A percentile compares a stretch with the other conserved stretches of the same genome.
Evolutionary conservation across 345 rosid genomes (phyloP).

Genomic region (Erodium maritimum): DNA sequence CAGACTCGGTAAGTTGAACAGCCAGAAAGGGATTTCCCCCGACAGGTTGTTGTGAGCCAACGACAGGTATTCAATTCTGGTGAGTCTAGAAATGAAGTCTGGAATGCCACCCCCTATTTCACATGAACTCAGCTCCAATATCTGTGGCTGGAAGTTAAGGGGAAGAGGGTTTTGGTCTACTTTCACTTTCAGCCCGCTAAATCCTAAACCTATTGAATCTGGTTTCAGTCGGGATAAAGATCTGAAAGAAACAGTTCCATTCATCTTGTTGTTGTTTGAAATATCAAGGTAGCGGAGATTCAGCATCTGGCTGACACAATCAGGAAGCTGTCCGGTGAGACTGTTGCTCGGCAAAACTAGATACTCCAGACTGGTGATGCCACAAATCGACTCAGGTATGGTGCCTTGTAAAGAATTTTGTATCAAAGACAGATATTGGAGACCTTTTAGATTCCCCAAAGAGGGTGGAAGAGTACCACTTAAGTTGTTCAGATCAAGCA

Average conservation of each 20-base stretch:
- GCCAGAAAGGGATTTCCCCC: constrained; percentile 3
- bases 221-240: background rate
- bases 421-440: background rate
- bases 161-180: background rate
- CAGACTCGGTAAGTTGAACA: constrained; percentile 1
- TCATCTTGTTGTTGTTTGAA: background rate
- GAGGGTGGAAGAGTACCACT: background rate
- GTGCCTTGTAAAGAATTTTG: background rate
- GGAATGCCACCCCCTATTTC: background rate
- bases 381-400: background rate
- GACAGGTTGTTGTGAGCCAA: background rate
- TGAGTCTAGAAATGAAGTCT: background rate
- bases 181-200: background rate
- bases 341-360: background rate
- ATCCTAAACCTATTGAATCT: background rate
- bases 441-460: background rate
- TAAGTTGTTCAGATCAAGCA: background rate
- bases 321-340: background rate
- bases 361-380: background rate
- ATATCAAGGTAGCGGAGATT: background rate
- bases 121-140: background rate
- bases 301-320: background rate
- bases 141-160: background rate
- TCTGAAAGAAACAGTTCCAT: background rate
- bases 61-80: background rate